These are phyloP conservation scores for Plasmodium blacklocki DNA, from an alignment of 169 alveolate species.

Conservation along the genomic window DNA sequence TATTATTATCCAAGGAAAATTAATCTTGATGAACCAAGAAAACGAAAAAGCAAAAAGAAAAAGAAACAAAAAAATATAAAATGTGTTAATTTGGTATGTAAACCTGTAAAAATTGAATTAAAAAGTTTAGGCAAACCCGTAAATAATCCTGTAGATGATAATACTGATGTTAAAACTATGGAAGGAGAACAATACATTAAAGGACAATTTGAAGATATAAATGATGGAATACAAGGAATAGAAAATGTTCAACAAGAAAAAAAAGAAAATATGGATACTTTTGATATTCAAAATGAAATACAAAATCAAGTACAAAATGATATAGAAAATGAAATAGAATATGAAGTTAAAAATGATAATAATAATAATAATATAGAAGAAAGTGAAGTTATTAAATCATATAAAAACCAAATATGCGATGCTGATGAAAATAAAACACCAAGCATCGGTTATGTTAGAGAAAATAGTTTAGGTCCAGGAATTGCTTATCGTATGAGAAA, in stretches of 20 bases:
- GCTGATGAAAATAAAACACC: background rate
- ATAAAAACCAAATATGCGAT: conserved; percentile 15
- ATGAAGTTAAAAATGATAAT: background rate
- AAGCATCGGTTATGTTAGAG: background rate
- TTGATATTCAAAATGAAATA: too few relatives aligned
- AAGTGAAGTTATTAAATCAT: background rate
- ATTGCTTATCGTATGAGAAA: conserved; percentile 48
- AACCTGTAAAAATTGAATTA: conserved; percentile 8
- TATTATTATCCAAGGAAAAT: conserved; percentile 41
- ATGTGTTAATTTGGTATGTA: conserved; percentile 27
- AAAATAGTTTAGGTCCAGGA: conserved; percentile 11
- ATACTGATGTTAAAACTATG: conserved; percentile 1
- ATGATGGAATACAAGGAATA: background rate
- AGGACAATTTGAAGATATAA: background rate
- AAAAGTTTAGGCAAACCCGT: background rate
- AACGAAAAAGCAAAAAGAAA: background rate
- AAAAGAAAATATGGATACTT: too few relatives aligned
- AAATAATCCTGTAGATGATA: too few relatives aligned
- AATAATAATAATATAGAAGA: conserved; percentile 1
- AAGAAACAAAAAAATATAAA: background rate
- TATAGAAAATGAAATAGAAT: background rate
- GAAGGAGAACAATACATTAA: conserved; percentile 4
- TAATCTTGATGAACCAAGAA: background rate
- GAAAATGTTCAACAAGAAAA: background rate
- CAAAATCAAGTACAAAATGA: background rate